phyloP scores from a whole-genome alignment of 768 basidiomycete species.

The Boletus vinaceobasis region DNA sequence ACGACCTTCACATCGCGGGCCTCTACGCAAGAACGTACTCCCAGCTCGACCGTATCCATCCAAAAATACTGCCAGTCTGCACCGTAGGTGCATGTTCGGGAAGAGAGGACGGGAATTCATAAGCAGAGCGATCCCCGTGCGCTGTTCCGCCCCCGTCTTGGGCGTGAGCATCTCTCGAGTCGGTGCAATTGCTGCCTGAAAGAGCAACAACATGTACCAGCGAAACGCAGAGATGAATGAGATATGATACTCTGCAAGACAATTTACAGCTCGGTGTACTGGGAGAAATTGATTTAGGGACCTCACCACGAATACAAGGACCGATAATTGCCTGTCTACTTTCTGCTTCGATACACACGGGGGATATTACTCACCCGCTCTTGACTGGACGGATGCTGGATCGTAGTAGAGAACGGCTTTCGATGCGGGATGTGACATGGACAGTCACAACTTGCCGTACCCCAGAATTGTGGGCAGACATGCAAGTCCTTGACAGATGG shows the following conservation, averaged over 20 bases:
- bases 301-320: slow-evolving; percentile 62
- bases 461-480: not conserved
- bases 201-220: slow-evolving; percentile 56
- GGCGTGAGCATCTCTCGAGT: slow-evolving; percentile 57
- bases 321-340: slow-evolving; percentile 40
- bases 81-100: slow-evolving; percentile 22
- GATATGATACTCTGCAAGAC: slow-evolving; percentile 67
- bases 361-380: no score
- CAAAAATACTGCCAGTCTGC: slow-evolving; percentile 72
- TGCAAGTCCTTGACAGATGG: not conserved
- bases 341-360: no score
- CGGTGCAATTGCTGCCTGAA: slow-evolving; percentile 47
- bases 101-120: slow-evolving; percentile 36
- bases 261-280: not conserved
- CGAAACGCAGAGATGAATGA: slow-evolving; percentile 82
- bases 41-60: slow-evolving; percentile 68
- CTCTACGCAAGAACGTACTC: slow-evolving; percentile 50
- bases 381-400: no score
- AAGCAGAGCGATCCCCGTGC: slow-evolving; percentile 41
- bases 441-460: not conserved
- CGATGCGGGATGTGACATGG: no score
- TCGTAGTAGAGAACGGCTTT: no score
- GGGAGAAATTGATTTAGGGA: slow-evolving; percentile 12
- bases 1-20: not conserved
- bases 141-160: no score